phyloP scores from a whole-genome alignment of 306 rosid genomes.

The Ormosia emarginata region DNA sequence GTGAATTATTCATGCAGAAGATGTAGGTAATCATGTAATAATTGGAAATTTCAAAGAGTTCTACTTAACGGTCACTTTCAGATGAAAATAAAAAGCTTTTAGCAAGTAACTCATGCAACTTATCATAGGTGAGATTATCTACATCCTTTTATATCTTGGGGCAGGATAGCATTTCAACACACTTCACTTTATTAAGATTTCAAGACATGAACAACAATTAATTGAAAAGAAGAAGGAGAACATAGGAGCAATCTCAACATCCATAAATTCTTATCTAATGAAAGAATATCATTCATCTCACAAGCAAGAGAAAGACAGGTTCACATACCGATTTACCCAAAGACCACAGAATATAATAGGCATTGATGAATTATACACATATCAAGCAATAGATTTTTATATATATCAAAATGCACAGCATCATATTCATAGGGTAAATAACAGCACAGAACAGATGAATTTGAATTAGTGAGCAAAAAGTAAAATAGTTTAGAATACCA shows the following conservation, averaged over 20 bases:
- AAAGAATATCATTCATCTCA: background rate
- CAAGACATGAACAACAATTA: too few species aligned
- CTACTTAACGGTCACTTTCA: too few species aligned
- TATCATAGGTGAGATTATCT: too few species aligned
- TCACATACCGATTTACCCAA: background rate
- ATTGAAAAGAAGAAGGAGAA: too few species aligned
- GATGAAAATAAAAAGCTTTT: background rate
- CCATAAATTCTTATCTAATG: background rate
- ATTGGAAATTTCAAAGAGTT: background rate
- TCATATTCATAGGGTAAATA: too few species aligned
- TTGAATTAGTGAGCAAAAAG: background rate
- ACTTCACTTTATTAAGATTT: too few species aligned
- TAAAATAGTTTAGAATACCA: slow-evolving; percentile 30
- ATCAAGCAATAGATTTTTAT: too few species aligned
- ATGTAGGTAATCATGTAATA: background rate
- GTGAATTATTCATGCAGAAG: background rate
- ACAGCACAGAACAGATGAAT: background rate
- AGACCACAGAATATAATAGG: background rate
- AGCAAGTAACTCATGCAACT: too few species aligned
- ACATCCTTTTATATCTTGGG: too few species aligned
- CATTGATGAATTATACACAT: background rate
- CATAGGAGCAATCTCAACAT: background rate
- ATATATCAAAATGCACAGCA: too few species aligned
- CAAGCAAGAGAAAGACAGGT: background rate
- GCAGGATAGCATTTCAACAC: too few species aligned